Evolutionary conservation across 306 rosid species (phyloP), one percentile per base, ranked within the genome.

Genomic region (Gleditsia sinensis): DNA sequence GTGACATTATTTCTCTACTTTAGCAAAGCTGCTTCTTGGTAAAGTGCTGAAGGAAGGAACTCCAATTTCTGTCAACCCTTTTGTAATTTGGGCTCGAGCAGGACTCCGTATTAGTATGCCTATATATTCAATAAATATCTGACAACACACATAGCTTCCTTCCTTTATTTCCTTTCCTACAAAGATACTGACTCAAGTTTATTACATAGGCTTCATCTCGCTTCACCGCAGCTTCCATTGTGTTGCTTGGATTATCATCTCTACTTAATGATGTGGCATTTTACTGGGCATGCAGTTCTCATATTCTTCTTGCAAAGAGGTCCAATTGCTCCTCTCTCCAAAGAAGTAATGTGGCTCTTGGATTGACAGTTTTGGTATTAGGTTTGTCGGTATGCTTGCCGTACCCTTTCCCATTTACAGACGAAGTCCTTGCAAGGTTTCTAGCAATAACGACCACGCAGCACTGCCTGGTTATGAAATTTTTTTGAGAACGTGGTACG

Each of bases 31-130:
- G 78, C 80, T 91, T 68, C 91, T 94, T 56, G 98, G 98, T 4
- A 81, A 85, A 9, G 85, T 51, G 30, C 94, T 94, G 69, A 88
- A 94, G 89, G 98, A 91, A 48, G 91, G 97, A 69, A 82, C 92
- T 64, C 84, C 97, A 21, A 88, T 91, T 67, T 91, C 98, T 50
- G 56, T 94, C 45, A 93, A 94, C 83, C 98, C 97, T 79, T 92
- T 94, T 19, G 90, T 94, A 75, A 46, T 94, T 63, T 91, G 98
- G 98, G 97, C 97, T 56, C 91, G 97, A 97, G 97, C 96, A 37
- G 97, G 98, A 76, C 98, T 94, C 48, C 96, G 91, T 68, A 94
- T 94, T 53, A 94, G 91, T 66, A 37, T 54, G n/a, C n/a, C 37
- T 69, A 7, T 66, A 33, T 54, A 57, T 10, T 66, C 17, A 71